Base-by-base conservation (phyloP, 2,329 filamentous ascomycete species). In the Pleurostoma richardsiae region DNA sequence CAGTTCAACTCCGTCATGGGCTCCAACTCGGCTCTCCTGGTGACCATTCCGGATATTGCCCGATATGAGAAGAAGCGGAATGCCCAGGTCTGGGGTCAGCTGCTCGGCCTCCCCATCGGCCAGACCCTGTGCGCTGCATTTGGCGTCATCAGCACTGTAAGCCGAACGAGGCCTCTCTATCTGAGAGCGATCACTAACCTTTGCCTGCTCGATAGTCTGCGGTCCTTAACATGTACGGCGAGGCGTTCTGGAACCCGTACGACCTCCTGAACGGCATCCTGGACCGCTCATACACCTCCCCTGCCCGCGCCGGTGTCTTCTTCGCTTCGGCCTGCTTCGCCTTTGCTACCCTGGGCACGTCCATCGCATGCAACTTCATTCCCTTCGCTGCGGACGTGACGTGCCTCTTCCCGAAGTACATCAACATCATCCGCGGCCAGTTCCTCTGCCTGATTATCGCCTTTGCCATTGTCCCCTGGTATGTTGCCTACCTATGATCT, bases 371-470 rank as follows among this genome's bases (percentile, higher is more conserved):
- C 39, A 72, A 72, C 49, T 63, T 64, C 1, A 64, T 72, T 42
- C 66, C 68, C 0, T 63, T 68, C 38, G 69, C 66, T 19, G 59
- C 61, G 27, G 70, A 73, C 41, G 56, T 70, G 45, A 62, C 62
- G 1, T 66, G 67, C 5, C 56, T 73, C 0, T 61, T 70, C 27
- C 70, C 70, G 1, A 58, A 56, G 30, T 72, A 67, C 49, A 59
- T 73, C 43, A 72, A 61, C 10, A 73, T 73, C 48, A 56, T 61
- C 5, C 57, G 70, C 19, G 70, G 70, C n/a, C 67, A 70, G 51
- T 50, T 72, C 5, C 52, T 71, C 6, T 69, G 68, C 46, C 59
- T 60, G 10, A 42, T 71, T 3, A 51, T 71, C 7, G 61, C 61
- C 5, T 56, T 61, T 6, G 54, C 61, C 1, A 55, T 69, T 5